A percentile compares a stretch with the other conserved stretches of the same genome.
Conservation (phyloP, 352 stramenopile species). For the Globisporangium irregulare region DNA sequence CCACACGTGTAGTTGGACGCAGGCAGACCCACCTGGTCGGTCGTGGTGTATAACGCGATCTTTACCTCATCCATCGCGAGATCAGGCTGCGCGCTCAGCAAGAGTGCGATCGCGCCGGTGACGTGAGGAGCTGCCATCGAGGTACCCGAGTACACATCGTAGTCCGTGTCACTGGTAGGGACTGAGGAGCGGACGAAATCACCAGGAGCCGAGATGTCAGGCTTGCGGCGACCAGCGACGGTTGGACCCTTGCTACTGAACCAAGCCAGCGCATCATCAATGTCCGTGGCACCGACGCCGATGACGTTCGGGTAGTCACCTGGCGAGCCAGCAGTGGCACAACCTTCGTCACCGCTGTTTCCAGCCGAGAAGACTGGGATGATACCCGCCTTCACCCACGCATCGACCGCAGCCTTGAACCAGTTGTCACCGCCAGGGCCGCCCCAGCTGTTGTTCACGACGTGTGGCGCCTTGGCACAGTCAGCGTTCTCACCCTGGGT, state of each 20-base stretch:
- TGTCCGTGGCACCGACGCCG: conserved; percentile 23
- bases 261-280: conserved; percentile 10
- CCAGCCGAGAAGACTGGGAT: conserved; percentile 23
- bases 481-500: conserved; percentile 16
- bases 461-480: conserved; percentile 22
- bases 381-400: conserved; percentile 26
- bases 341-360: conserved; percentile 16
- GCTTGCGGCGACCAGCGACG: conserved; percentile 19
- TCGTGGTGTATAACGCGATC: conserved; percentile 6
- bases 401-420: conserved; percentile 16
- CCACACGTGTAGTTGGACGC: conserved; percentile 23
- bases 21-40: conserved; percentile 8
- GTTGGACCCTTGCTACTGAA: conserved; percentile 24
- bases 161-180: neutral
- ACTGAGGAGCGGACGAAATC: conserved; percentile 14
- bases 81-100: conserved; percentile 23
- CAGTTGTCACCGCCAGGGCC: conserved; percentile 12
- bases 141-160: conserved; percentile 7
- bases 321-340: conserved; percentile 19
- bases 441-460: conserved; percentile 30
- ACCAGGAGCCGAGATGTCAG: conserved; percentile 28
- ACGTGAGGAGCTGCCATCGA: conserved; percentile 31
- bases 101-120: conserved; percentile 21
- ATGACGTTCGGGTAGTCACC: conserved; percentile 29
- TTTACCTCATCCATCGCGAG: conserved; percentile 23